These are phyloP conservation scores for Phytophthora crassamura DNA, from an alignment of 352 stramenopile genomes.

Conservation along the genomic window DNA sequence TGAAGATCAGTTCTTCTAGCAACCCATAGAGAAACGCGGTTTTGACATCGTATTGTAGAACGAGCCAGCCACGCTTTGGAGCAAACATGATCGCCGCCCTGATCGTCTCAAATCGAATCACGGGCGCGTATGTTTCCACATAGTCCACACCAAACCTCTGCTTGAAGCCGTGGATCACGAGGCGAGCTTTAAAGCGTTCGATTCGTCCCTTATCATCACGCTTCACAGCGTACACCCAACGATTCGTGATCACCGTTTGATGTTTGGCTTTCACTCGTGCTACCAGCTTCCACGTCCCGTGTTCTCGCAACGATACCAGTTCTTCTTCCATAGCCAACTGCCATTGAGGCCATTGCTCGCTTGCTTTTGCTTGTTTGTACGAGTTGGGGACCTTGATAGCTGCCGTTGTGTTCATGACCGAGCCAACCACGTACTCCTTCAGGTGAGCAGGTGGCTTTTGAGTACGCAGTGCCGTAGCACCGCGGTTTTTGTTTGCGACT, in stretches of 20 bases:
- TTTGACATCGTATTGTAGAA: conserved; percentile 17
- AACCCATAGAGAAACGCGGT: conserved; percentile 11
- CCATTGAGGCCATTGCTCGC: neutral
- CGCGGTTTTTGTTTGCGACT: too few relatives aligned
- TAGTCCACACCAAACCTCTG: conserved; percentile 19
- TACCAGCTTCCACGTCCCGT: neutral
- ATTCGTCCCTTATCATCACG: conserved; percentile 4
- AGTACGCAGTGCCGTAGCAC: too few relatives aligned
- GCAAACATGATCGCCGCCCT: conserved; percentile 3
- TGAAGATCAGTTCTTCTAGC: conserved; percentile 13
- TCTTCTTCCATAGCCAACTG: neutral
- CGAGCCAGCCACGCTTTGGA: neutral
- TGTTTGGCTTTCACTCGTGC: neutral
- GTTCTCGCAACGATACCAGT: neutral
- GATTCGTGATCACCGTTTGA: conserved; percentile 1
- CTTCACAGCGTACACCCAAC: conserved; percentile 19
- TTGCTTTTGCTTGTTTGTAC: conserved; percentile 10
- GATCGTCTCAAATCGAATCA: conserved; percentile 16
- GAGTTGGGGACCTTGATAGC: neutral
- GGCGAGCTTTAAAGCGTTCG: conserved; percentile 12
- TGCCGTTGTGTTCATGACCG: conserved; percentile 2
- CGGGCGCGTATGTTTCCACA: conserved; percentile 7
- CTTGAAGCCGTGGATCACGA: conserved; percentile 15
- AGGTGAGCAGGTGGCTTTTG: conserved; percentile 1
- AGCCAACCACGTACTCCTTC: conserved; percentile 12